A percentile compares a stretch with the other conserved stretches of the same genome.
Evolutionary conservation across 1,139 yeast genomes (phyloP).

Genomic region (Geotrichum europaeum): DNA sequence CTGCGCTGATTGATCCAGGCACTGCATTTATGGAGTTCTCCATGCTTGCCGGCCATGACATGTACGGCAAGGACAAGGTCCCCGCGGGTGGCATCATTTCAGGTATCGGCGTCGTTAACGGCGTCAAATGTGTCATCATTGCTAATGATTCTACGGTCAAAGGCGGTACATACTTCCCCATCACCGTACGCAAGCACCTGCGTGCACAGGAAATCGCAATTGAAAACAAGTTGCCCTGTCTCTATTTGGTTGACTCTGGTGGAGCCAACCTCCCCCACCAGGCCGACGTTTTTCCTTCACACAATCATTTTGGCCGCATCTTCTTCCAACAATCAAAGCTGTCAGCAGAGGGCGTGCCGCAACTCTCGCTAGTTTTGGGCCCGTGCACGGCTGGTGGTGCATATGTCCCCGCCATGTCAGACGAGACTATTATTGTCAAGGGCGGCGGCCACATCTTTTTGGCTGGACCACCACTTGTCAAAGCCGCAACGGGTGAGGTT

Average conservation of each 20-base stretch:
- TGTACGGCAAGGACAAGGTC: constrained; percentile 32
- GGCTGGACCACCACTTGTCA: constrained; percentile 37
- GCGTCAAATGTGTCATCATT: constrained; percentile 32
- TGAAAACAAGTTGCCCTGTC: constrained; percentile 33
- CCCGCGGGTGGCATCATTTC: constrained; percentile 36
- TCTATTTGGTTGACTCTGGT: constrained; percentile 35
- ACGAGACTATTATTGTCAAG: constrained; percentile 34
- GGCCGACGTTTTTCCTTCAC: constrained; percentile 36
- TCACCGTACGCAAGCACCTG: constrained; percentile 34
- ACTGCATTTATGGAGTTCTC: constrained; percentile 33
- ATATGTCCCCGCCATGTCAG: constrained; percentile 37
- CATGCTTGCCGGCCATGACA: constrained; percentile 31
- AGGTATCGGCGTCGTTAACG: constrained; percentile 34
- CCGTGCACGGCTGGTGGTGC: constrained; percentile 40
- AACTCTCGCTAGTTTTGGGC: constrained; percentile 34
- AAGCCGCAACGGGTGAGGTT: constrained; percentile 37
- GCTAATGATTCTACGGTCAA: constrained; percentile 36
- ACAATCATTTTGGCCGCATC: constrained; percentile 35
- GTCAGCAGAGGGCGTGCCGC: constrained; percentile 34
- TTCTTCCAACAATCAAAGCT: constrained; percentile 34
- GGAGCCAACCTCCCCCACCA: constrained; percentile 37
- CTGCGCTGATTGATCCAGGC: constrained; percentile 33
- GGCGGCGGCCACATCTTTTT: constrained; percentile 35
- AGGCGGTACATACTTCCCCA: constrained; percentile 37
- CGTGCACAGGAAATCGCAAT: constrained; percentile 35